These are phyloP conservation scores for Reticulascus tulasneorum DNA, from an alignment of 2,329 filamentous ascomycete genomes.

Conservation along the genomic window DNA sequence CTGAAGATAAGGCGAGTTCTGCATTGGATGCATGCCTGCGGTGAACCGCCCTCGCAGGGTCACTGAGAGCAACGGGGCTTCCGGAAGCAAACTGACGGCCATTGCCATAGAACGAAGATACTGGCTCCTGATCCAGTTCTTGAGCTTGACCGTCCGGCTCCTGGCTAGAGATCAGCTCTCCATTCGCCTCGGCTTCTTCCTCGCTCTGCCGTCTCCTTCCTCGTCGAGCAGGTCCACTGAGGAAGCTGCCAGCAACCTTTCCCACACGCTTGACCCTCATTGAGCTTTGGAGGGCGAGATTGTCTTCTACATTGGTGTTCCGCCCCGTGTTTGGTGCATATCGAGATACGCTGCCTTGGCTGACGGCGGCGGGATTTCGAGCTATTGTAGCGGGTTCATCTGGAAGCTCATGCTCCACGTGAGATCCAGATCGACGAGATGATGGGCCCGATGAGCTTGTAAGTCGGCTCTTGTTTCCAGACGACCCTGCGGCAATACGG, in stretches of 20 bases:
- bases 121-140: conserved; percentile 33
- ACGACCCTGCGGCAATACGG: conserved; percentile 51
- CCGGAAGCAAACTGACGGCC: conserved; percentile 51
- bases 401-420: conserved; percentile 41
- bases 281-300: conserved; percentile 64
- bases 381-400: conserved; percentile 48
- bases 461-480: conserved; percentile 36
- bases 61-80: conserved; percentile 51
- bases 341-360: conserved; percentile 50
- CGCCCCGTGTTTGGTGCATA: conserved; percentile 47
- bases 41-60: conserved; percentile 36
- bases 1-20: conserved; percentile 28
- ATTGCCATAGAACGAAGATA: conserved; percentile 40
- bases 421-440: conserved; percentile 33
- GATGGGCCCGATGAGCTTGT: conserved; percentile 28
- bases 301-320: conserved; percentile 53
- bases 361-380: conserved; percentile 41
- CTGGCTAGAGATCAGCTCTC: conserved; percentile 35
- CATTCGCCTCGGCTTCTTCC: conserved; percentile 52
- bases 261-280: conserved; percentile 74
- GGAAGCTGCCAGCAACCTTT: conserved; percentile 70
- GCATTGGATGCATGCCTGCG: conserved; percentile 35
- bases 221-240: conserved; percentile 75
- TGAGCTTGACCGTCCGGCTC: conserved; percentile 38
- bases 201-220: conserved; percentile 66